Evolutionary conservation across 139 green algal genomes (phyloP).

Genomic region (Picochlorum sp.): DNA sequence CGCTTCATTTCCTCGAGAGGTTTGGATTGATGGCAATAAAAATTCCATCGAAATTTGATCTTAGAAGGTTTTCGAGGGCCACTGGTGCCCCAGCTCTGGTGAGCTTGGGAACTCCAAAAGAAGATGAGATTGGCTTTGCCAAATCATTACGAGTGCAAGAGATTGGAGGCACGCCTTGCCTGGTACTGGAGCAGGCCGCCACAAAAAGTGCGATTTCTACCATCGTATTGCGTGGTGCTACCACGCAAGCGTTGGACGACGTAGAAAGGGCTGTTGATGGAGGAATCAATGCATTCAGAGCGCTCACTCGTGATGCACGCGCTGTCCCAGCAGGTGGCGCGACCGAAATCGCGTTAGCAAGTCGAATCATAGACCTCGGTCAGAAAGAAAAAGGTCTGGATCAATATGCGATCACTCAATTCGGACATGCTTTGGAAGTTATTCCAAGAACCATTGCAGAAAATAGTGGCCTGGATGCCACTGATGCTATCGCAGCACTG

Average conservation of each 20-base stretch:
- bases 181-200: conserved; percentile 55
- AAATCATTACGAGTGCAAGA: conserved; percentile 36
- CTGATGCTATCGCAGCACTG: conserved; percentile 67
- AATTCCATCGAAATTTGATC: conserved; percentile 96
- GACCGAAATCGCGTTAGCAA: conserved; percentile 80
- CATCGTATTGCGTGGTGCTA: conserved; percentile 84
- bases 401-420: conserved; percentile 93
- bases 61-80: conserved; percentile 86
- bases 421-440: conserved; percentile 87
- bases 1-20: conserved; percentile 95
- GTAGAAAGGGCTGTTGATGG: conserved; percentile 93
- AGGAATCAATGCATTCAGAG: conserved; percentile 94
- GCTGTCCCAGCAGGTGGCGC: conserved; percentile 76
- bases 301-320: conserved; percentile 69
- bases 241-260: conserved; percentile 87
- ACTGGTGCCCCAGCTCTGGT: conserved; percentile 70
- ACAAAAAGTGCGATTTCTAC: conserved; percentile 58
- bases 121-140: conserved; percentile 73
- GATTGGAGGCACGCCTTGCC: conserved; percentile 77
- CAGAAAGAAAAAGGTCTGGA: conserved; percentile 79
- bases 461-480: conserved; percentile 73
- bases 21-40: conserved; percentile 73
- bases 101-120: conserved; percentile 52
- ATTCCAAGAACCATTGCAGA: conserved; percentile 80
- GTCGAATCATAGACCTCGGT: conserved; percentile 38